Base-by-base conservation (phyloP, 108 stramenopile species). In the Cyclotella choctawhatcheeana region DNA sequence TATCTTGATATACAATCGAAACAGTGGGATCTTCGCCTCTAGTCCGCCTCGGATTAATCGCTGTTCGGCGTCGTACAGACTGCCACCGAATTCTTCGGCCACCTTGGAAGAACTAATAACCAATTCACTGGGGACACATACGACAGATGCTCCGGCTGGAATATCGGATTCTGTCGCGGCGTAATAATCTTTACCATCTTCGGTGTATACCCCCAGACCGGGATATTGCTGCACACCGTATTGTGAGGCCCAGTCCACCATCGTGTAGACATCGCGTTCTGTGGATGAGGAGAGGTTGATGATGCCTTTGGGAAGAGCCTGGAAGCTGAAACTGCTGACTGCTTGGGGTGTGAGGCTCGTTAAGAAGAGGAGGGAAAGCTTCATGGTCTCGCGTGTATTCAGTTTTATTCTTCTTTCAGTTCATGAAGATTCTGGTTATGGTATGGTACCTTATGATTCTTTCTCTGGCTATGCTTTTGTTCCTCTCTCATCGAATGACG, bases 131-230 rank as follows among this genome's bases (percentile, higher is more conserved):
- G 81, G 81, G 48, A 82, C 81, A 50, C 64, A 73, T 63, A 82
- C 58, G 20, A 82, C 65, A 14, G 77, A 73, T 5, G 67, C 44
- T 13, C 82, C 82, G n/a, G 82, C 82, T 13, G 82, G 60, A 44
- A 82, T 78, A 43, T 82, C 61, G 12, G 51, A 18, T 48, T 68
- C 55, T 14, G 82, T 78, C 44, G 69, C 69, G 27, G 77, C 72
- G 47, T 71, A 82, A 20, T 78, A 82, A 50, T 82, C 82, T 32
- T 76, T 62, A 2, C 82, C 82, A 45, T 82, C 77, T 52, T 82
- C 61, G 37, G 71, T 73, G 26, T 76, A 74, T 13, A 82, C 34
- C 25, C 73, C 68, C 29, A 82, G 58, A 16, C 82, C 82, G 27
- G 72, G 71, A 5, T 72, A 74, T 65, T 78, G 77, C 54, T 82